Evolutionary conservation across 2,329 filamentous ascomycete genomes (phyloP).

Genomic region (Neofusicoccum parvum): DNA sequence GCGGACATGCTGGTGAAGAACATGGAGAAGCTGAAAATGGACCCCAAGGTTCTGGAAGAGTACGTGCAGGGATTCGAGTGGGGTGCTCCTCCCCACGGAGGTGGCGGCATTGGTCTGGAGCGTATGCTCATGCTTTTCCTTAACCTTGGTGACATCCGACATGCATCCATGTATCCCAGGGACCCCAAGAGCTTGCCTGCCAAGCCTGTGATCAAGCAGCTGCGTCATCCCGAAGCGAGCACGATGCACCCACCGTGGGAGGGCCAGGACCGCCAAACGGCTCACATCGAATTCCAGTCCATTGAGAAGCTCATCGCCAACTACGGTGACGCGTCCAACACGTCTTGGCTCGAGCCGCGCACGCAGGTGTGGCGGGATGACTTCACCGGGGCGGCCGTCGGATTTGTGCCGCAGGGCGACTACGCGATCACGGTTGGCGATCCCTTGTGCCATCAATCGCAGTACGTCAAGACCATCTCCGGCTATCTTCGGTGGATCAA

Average conservation of each 20-base stretch:
- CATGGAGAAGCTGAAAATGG: conserved; percentile 75
- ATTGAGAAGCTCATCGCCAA: conserved; percentile 90
- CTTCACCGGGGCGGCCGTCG: conserved; percentile 77
- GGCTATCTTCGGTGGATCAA: conserved; percentile 76
- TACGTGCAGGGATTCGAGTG: conserved; percentile 88
- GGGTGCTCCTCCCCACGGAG: conserved; percentile 85
- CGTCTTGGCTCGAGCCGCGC: conserved; percentile 87
- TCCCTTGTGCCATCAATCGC: conserved; percentile 77
- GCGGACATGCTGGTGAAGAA: conserved; percentile 72
- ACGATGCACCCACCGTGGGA: conserved; percentile 72
- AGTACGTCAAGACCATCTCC: conserved; percentile 73
- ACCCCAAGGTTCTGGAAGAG: conserved; percentile 82
- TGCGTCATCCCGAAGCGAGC: conserved; percentile 87
- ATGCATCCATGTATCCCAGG: conserved; percentile 83
- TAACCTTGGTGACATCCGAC: conserved; percentile 83
- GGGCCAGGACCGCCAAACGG: conserved; percentile 50
- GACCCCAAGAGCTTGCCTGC: conserved; percentile 85
- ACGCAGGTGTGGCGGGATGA: conserved; percentile 86
- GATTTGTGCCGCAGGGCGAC: conserved; percentile 75
- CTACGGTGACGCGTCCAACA: conserved; percentile 92
- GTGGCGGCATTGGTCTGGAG: conserved; percentile 87
- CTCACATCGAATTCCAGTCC: conserved; percentile 64
- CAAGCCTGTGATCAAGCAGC: conserved; percentile 60
- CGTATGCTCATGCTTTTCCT: conserved; percentile 85
- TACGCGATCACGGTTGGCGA: conserved; percentile 86